These are phyloP conservation scores for barley (Hordeum vulgare) DNA, from an alignment of 176 grass and related monocot species.

Conservation along the genomic window MorexV3_pseudomolecules_assembly NC_058524.1:199089024-199089523, in stretches of 20 bases:
- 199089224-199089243: background rate
- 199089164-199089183: background rate
- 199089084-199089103: background rate
- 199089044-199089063: constrained; percentile 54
- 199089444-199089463: background rate
- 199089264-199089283: constrained; percentile 66
- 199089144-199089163: background rate
- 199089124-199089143: background rate
- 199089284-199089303: constrained; percentile 23
- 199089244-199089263: background rate
- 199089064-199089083: background rate
- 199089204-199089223: background rate
- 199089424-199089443: constrained; percentile 4
- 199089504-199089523: constrained; percentile 20
- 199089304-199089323: constrained; percentile 45
- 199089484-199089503: constrained; percentile 4
- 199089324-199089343: constrained; percentile 42
- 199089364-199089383: background rate
- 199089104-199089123: background rate
- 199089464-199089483: constrained; percentile 18
- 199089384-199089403: constrained; percentile 47
- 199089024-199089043: constrained; percentile 59
- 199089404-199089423: constrained; percentile 47
- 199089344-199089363: constrained; percentile 49
- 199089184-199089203: background rate